Base-by-base conservation (phyloP, 306 rosid genomes). In the Coriaria nepalensis region DNA sequence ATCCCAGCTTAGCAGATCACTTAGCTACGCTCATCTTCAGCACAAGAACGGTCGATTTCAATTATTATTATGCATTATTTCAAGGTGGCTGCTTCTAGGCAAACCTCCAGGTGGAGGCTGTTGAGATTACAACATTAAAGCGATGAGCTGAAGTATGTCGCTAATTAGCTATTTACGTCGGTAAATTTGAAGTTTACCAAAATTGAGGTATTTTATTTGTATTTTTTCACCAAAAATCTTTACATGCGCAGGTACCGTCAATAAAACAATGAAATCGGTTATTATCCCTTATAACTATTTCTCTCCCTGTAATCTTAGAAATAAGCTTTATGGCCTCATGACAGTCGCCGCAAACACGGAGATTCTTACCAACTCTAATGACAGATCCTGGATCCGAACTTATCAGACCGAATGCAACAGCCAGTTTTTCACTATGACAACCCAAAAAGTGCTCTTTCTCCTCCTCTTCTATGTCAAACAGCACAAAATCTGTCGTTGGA, bases 401-500 rank as follows among this genome's bases (percentile, higher is more conserved):
- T 61, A 84, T 78, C 36, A 78, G 63, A 39, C 79, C 83, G 61
- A 80, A 80, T 47, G 92, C 92, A 73, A 80, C 43, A 35, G 94
- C 92, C 40, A 84, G 53, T 57, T 80, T 80, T 69, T 80, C 92
- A 47, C 87, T 80, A 53, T 84, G 94, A 51, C 68, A 73, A 34
- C 92, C 74, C 43, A 80, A 87, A 49, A 63, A 66, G 51, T 78
- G 75, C 55, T 83, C 82, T 57, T 79, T 83, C 64, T 82, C 79
- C 61, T 82, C 94, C 56, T 83, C 82, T 65, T 83, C 82, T 55
- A 79, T 66, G 55, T 83, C 87, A 49, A 79, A 83, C 45, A 83
- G 68, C 50, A 73, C 86, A 57, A 74, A 73, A 13, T 84, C 94
- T 29, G 86, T 80, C 20, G 83, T 84, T 0, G 94, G 94, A 20